A percentile compares a stretch with the other conserved stretches of the same genome.
Conservation (phyloP, 2,329 filamentous ascomycete genomes). For the Curvularia lunata region DNA sequence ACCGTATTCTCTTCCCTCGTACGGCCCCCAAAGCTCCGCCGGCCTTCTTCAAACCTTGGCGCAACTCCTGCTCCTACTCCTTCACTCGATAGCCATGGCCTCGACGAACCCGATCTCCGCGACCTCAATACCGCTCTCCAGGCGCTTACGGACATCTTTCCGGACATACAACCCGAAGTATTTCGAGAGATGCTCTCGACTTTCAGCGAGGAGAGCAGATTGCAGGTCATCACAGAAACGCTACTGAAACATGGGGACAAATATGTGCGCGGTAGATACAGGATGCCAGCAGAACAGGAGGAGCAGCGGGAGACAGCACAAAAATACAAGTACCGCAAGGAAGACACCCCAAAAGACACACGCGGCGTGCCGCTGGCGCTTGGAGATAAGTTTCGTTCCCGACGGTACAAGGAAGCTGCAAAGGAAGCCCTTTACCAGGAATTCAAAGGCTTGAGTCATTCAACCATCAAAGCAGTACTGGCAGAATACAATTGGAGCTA, state of each 20-base stretch:
- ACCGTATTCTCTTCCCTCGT: constrained; percentile 48
- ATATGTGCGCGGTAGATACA: constrained; percentile 72
- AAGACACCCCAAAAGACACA: constrained; percentile 40
- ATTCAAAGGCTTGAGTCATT: constrained; percentile 75
- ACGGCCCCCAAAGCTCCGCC: constrained; percentile 33
- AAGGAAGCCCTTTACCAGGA: constrained; percentile 73
- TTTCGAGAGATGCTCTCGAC: constrained; percentile 80
- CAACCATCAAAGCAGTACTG: constrained; percentile 77
- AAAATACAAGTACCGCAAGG: constrained; percentile 44
- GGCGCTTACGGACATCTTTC: constrained; percentile 74
- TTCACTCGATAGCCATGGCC: constrained; percentile 18
- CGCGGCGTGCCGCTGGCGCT: constrained; percentile 56
- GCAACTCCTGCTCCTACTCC: constrained; percentile 14
- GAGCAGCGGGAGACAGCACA: constrained; percentile 42
- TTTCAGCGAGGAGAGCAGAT: constrained; percentile 76
- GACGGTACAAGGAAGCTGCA: constrained; percentile 72
- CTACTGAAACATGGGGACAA: constrained; percentile 73
- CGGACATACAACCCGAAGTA: constrained; percentile 80
- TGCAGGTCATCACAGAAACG: constrained; percentile 78
- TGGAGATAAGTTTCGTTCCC: constrained; percentile 71
- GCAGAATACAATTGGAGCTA: constrained; percentile 84
- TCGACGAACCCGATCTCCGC: constrained; percentile 67
- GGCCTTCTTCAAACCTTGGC: constrained; percentile 19
- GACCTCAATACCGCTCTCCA: constrained; percentile 74
- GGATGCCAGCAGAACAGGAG: constrained; percentile 45